Conservation (phyloP, 495 filamentous ascomycete species). For the Friedmanniomyces simplex region DNA sequence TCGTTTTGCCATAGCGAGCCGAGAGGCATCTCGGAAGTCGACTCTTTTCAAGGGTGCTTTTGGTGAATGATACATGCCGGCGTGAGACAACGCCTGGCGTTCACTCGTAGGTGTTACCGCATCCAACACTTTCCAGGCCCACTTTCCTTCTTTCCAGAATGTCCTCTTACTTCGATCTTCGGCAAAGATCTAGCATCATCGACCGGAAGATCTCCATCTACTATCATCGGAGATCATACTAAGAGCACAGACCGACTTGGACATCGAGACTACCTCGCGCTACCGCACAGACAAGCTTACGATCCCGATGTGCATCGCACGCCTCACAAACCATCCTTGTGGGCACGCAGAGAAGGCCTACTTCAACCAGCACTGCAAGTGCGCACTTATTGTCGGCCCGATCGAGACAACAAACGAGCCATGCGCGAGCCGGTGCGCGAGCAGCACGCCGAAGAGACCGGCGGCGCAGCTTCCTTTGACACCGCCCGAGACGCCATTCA, state of each 20-base stretch:
- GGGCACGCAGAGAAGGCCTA: neutral
- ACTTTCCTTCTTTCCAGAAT: neutral
- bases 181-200: neutral
- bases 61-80: no score
- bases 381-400: neutral
- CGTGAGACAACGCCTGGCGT: neutral
- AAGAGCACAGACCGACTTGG: no score
- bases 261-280: no score
- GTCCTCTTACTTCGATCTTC: neutral
- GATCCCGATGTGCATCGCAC: neutral
- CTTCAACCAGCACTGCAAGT: slow-evolving; percentile 5
- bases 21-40: no score
- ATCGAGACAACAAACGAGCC: neutral
- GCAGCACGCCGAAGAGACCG: neutral
- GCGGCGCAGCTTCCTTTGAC: neutral
- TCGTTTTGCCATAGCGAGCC: no score
- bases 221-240: no score
- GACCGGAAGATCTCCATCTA: no score
- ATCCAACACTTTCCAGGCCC: neutral
- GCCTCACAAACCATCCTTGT: neutral
- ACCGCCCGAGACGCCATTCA: neutral
- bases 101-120: neutral
- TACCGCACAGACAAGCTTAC: neutral
- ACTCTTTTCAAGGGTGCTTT: no score
- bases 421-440: neutral